These are phyloP conservation scores for Iris pallida DNA, from an alignment of 116 monocot genomes.

Conservation along the genomic window DNA sequence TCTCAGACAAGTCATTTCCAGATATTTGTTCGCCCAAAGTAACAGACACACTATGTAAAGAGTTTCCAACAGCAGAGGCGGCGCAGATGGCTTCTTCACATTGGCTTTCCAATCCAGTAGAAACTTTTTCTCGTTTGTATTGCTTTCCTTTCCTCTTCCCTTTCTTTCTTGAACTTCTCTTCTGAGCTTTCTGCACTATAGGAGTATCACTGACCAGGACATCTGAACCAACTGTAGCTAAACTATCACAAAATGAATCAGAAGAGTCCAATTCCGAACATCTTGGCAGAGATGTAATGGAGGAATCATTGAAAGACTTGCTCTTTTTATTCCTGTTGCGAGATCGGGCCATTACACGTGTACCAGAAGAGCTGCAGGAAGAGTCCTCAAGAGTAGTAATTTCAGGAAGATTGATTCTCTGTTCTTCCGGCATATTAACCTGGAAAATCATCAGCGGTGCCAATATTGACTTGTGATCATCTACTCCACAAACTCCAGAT, in stretches of 20 bases:
- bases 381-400: slow-evolving; percentile 15
- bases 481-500: slow-evolving; percentile 5
- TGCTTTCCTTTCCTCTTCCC: slow-evolving; percentile 69
- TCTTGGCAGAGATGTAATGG: slow-evolving; percentile 10
- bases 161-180: slow-evolving; percentile 53
- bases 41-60: slow-evolving; percentile 2
- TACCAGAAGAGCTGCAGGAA: slow-evolving; percentile 9
- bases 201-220: slow-evolving; percentile 13
- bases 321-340: slow-evolving; percentile 21
- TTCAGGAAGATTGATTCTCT: slow-evolving; percentile 15
- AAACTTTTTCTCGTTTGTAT: slow-evolving; percentile 32
- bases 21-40: slow-evolving; percentile 14
- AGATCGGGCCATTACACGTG: slow-evolving; percentile 12
- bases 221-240: slow-evolving; percentile 20
- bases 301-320: slow-evolving; percentile 22
- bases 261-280: slow-evolving; percentile 25
- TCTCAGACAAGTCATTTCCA: slow-evolving; percentile 20
- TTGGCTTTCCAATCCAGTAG: slow-evolving; percentile 14
- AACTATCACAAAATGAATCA: slow-evolving; percentile 21
- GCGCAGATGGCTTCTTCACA: slow-evolving; percentile 15
- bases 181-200: slow-evolving; percentile 23
- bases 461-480: background rate
- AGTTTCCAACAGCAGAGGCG: slow-evolving; percentile 17
- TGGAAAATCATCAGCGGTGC: slow-evolving; percentile 23
- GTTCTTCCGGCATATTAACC: slow-evolving; percentile 26